These are phyloP conservation scores for Akanthomyces dipterigenus DNA, from an alignment of 2,329 filamentous ascomycete species.

Conservation along the genomic window DNA sequence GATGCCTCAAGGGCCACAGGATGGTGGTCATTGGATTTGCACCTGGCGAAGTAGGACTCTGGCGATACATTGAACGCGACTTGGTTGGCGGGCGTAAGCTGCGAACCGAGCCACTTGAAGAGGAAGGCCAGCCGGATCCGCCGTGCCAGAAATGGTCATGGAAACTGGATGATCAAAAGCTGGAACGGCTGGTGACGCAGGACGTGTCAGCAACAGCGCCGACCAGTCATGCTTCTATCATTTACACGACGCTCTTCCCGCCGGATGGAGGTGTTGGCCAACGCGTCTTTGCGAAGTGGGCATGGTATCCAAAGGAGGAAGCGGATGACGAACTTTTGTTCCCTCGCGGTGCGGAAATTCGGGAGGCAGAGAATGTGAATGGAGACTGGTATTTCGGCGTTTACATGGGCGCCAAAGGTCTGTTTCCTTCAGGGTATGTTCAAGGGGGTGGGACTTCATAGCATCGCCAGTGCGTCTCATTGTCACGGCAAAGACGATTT, in stretches of 20 bases:
- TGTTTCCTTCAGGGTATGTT: constrained; percentile 79
- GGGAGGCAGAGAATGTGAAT: constrained; percentile 80
- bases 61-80: constrained; percentile 61
- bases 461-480: background rate
- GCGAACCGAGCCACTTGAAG: constrained; percentile 47
- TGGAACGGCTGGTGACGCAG: constrained; percentile 42
- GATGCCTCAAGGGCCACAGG: constrained; percentile 73
- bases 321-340: constrained; percentile 74
- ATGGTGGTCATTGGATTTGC: constrained; percentile 78
- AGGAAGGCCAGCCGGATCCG: constrained; percentile 23
- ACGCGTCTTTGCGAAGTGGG: constrained; percentile 60
- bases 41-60: constrained; percentile 58
- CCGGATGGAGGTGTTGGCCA: constrained; percentile 69
- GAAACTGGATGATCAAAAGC: constrained; percentile 33
- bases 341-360: constrained; percentile 73
- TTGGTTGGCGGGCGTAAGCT: constrained; percentile 71
- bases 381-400: constrained; percentile 85
- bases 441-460: constrained; percentile 31
- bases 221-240: constrained; percentile 20
- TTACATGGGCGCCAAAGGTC: constrained; percentile 71
- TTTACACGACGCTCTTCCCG: constrained; percentile 46
- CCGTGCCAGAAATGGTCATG: constrained; percentile 47
- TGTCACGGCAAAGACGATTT: too few species aligned
- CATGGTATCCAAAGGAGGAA: constrained; percentile 63
- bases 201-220: constrained; percentile 43